phyloP scores from a whole-genome alignment of 305 asterid genomes.

The Rubia peregrina region DNA sequence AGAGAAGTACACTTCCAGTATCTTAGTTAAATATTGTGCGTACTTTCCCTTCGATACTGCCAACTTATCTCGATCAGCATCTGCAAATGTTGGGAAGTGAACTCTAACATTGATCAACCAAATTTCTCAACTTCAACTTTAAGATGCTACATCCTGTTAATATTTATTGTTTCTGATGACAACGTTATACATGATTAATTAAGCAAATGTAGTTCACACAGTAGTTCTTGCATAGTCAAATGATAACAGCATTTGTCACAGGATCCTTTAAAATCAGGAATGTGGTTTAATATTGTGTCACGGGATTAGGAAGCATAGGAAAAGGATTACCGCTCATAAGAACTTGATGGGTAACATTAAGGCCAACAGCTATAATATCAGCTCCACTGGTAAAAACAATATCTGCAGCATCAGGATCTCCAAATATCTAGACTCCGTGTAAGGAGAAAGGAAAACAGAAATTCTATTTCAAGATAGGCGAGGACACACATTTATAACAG shows the following conservation, averaged over 20 bases:
- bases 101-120: neutral
- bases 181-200: too few species aligned
- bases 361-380: constrained; percentile 85
- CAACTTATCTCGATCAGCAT: constrained; percentile 64
- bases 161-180: too few species aligned
- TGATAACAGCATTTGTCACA: neutral
- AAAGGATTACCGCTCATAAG: constrained; percentile 56
- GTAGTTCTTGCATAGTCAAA: neutral
- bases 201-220: neutral
- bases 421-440: constrained; percentile 54
- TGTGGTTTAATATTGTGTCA: neutral
- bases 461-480: neutral
- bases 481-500: neutral
- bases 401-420: constrained; percentile 99
- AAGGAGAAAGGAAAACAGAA: constrained; percentile 12
- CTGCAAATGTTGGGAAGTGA: constrained; percentile 28
- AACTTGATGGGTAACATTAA: constrained; percentile 92
- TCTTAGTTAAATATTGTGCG: constrained; percentile 74
- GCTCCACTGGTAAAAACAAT: constrained; percentile 94
- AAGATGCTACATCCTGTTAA: neutral
- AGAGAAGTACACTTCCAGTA: constrained; percentile 66
- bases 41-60: constrained; percentile 56
- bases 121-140: neutral
- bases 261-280: neutral
- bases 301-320: neutral